Base-by-base conservation (phyloP, 306 rosid species). In the Erythrophleum fordii region DNA sequence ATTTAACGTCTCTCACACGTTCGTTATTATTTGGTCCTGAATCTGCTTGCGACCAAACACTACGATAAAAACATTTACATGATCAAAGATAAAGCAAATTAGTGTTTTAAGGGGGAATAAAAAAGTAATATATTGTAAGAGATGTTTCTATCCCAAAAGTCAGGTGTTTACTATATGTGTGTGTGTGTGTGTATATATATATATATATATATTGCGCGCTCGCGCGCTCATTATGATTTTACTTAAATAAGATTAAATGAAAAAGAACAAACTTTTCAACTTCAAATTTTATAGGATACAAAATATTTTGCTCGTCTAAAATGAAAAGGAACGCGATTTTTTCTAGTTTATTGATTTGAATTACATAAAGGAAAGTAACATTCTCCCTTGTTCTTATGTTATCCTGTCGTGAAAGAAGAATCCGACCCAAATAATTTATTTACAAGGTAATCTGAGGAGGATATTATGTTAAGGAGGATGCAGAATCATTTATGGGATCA, bases 381-480 rank as follows among this genome's bases (percentile, higher is more conserved):
- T 13, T 29, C 37, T 14, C 37, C 35, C 0, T 26, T 11, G 0
- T 6, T 8, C 46, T 10, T 8, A 17, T n/a, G 22, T 10, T 37
- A 39, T 66, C 49, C 31, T 37, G n/a, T 1, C 10, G 25, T 13
- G 29, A n/a, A 37, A 39, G 48, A 29, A 35, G 18, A n/a, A 18
- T n/a, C 39, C 29, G 28, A n/a, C 26, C 23, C 29, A 52, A 49
- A 49, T 45, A 45, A 9, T 22, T 72, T 29, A 20, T 9, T 55
- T 9, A 5, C n/a, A 51, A 6, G 45, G 25, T 39, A 13, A n/a
- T 51, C 41, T 20, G 77, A 72, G 51, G 25, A 64, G 51, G 64
- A 12, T 25, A 61, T 61, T 76, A 76, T 60, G 46, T 76, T 20
- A 34, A n/a, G 64, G 73, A 29, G 6, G 46, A 31, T 6, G 37